Evolutionary conservation across 768 basidiomycete genomes (phyloP).

Genomic region (Leccinellum rugosiceps): DNA sequence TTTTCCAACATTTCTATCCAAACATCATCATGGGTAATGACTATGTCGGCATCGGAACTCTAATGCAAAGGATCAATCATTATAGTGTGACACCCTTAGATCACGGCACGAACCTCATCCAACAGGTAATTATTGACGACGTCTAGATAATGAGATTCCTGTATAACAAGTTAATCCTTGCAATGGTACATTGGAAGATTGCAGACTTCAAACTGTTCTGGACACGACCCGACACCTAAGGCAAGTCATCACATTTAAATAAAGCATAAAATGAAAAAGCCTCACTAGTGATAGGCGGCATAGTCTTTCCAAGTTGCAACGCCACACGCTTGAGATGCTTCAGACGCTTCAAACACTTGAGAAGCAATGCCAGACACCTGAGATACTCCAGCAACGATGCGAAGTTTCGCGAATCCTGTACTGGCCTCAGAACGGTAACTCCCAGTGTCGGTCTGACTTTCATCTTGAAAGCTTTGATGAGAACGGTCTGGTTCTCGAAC

Average conservation of each 20-base stretch:
- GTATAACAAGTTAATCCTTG: not conserved
- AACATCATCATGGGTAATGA: conserved; percentile 8
- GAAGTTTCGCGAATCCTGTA: too few relatives aligned
- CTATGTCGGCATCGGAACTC: conserved; percentile 1
- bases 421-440: not conserved
- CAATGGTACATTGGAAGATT: not conserved
- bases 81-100: too few relatives aligned
- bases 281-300: not conserved
- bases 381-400: too few relatives aligned
- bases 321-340: not conserved
- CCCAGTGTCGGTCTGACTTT: not conserved
- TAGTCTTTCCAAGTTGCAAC: too few relatives aligned
- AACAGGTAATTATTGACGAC: conserved; percentile 7
- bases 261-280: not conserved
- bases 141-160: conserved; percentile 8
- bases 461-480: conserved; percentile 10
- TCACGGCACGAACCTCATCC: not conserved
- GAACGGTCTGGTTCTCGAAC: conserved; percentile 10
- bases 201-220: not conserved
- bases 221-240: not conserved
- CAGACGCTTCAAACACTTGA: too few relatives aligned
- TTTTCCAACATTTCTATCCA: conserved; percentile 10
- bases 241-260: not conserved
- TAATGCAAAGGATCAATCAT: not conserved
- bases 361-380: not conserved